These are phyloP conservation scores for Drechslerella dactyloides DNA, from an alignment of 2,329 filamentous ascomycete species.

Conservation along the genomic window DNA sequence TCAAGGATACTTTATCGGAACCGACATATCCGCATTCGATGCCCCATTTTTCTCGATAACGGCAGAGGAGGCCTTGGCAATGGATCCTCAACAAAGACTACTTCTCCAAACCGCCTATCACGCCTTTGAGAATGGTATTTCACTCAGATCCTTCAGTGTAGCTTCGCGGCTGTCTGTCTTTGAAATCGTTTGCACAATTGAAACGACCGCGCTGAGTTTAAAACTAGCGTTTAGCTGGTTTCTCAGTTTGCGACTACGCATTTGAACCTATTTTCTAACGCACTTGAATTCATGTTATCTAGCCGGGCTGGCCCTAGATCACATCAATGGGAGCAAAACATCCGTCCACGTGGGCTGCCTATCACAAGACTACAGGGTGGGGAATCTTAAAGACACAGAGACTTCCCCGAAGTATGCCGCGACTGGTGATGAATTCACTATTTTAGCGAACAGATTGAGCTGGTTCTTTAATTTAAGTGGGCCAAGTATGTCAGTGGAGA, in stretches of 20 bases:
- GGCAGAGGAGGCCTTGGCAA: conserved; percentile 78
- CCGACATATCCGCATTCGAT: conserved; percentile 78
- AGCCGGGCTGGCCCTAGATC: conserved; percentile 51
- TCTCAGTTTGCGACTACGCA: not conserved
- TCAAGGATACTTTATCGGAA: conserved; percentile 61
- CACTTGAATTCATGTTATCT: not conserved
- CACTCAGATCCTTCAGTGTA: too few relatives aligned
- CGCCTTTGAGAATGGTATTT: conserved; percentile 76
- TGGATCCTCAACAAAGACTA: conserved; percentile 77
- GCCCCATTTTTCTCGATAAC: conserved; percentile 88
- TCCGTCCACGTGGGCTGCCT: conserved; percentile 26
- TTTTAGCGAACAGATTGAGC: conserved; percentile 61
- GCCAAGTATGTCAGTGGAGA: conserved; percentile 60
- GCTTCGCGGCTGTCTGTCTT: too few relatives aligned
- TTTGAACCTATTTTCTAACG: not conserved
- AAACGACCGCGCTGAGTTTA: too few relatives aligned
- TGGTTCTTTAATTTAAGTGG: conserved; percentile 59
- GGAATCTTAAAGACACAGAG: conserved; percentile 57
- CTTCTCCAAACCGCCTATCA: conserved; percentile 81
- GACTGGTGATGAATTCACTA: conserved; percentile 58
- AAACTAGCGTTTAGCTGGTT: conserved; percentile 60
- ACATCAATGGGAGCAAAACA: conserved; percentile 48
- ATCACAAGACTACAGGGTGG: conserved; percentile 16
- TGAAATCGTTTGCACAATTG: too few relatives aligned
- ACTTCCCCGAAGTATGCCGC: conserved; percentile 56